Percentiles rank a stretch among this genome's conserved stretches.
Conservation (phyloP, 2,329 filamentous ascomycete genomes). For the Dactylellina haptotyla region DNA sequence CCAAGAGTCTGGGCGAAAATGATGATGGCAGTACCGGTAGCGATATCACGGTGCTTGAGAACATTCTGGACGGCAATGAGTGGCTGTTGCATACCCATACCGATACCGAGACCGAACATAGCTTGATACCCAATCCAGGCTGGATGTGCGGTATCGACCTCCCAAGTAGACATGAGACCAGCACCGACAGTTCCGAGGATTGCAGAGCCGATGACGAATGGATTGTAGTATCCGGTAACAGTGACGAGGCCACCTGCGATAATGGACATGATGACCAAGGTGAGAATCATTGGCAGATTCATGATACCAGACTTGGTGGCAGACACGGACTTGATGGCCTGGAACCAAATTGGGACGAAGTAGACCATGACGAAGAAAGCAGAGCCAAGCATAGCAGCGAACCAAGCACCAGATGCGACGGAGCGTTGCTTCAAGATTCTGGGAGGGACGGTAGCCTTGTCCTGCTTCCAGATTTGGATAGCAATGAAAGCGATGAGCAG, state of each 20-base stretch:
- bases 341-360: constrained; percentile 61
- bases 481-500: constrained; percentile 59
- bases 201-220: constrained; percentile 61
- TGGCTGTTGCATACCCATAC: constrained; percentile 63
- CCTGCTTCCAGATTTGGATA: constrained; percentile 64
- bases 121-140: constrained; percentile 69
- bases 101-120: constrained; percentile 64
- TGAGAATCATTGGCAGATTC: constrained; percentile 63
- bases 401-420: constrained; percentile 40
- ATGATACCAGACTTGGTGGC: constrained; percentile 64
- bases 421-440: constrained; percentile 65
- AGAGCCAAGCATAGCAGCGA: constrained; percentile 49
- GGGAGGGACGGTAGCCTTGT: constrained; percentile 66
- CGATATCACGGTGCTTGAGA: constrained; percentile 62
- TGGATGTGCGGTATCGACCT: constrained; percentile 59
- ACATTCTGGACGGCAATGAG: constrained; percentile 66
- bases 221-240: constrained; percentile 64
- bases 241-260: constrained; percentile 61
- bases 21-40: constrained; percentile 63
- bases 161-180: constrained; percentile 63
- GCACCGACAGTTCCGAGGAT: constrained; percentile 59
- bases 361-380: constrained; percentile 50
- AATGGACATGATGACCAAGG: constrained; percentile 65
- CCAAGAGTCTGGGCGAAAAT: constrained; percentile 65
- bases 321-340: constrained; percentile 61